A percentile compares a stretch with the other conserved stretches of the same genome.
phyloP scores from a whole-genome alignment of 768 basidiomycete species.

The Rhizopogon salebrosus region DNA sequence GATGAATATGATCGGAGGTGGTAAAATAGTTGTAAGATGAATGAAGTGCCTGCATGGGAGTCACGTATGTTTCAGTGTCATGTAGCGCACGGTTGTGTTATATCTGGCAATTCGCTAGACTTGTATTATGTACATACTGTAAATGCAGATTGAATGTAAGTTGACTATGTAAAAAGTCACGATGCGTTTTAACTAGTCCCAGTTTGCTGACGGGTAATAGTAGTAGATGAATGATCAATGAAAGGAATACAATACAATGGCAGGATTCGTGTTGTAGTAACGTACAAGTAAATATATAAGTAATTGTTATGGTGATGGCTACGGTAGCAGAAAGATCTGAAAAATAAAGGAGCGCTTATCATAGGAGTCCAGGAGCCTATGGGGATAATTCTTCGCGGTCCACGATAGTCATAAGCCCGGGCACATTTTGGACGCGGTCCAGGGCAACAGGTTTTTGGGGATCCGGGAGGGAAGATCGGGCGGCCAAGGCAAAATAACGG shows the following conservation, averaged over 20 bases:
- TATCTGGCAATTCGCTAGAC: no score
- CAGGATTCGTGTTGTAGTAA: background rate
- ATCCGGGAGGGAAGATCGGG: slow-evolving; percentile 46
- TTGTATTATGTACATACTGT: background rate
- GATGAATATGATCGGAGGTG: background rate
- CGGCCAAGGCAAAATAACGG: slow-evolving; percentile 55
- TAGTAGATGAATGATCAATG: background rate
- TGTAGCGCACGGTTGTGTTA: background rate
- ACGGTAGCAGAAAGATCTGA: background rate
- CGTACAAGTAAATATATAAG: background rate
- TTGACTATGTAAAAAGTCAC: background rate
- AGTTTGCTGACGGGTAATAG: no score
- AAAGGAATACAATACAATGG: background rate
- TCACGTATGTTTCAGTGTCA: background rate
- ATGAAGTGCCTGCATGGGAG: background rate
- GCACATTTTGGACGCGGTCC: slow-evolving; percentile 54
- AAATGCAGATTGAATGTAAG: background rate
- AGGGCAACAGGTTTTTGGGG: slow-evolving; percentile 59
- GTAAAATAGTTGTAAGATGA: background rate
- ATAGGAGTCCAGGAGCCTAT: slow-evolving; percentile 9
- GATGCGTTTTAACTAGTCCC: background rate
- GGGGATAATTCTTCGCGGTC: slow-evolving; percentile 30
- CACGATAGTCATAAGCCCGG: slow-evolving; percentile 73
- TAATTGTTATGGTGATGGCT: background rate
- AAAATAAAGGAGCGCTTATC: background rate